Evolutionary conservation across 352 stramenopile genomes (phyloP), one percentile per base, ranked within the genome.

Genomic region (Pythium monospermum): DNA sequence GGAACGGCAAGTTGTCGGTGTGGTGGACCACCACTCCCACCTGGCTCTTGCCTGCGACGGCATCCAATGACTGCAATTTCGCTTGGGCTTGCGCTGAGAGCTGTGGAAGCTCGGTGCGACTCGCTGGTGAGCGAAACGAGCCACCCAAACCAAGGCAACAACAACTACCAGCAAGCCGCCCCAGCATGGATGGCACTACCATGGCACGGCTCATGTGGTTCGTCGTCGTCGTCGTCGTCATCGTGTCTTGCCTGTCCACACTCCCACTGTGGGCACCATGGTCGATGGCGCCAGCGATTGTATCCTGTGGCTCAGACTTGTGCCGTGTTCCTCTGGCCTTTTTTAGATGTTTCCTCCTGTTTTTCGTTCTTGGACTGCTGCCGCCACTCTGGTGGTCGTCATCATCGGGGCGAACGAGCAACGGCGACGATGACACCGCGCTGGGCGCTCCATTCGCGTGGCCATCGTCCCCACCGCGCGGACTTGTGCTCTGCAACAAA

Each of bases 1-100:
- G 59, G 44, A 83, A 81, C 16, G 73, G 74, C 49, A 85, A 53
- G 27, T 83, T 72, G 40, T 85, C 74, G 0, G 70, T 79, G 23
- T 62, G 66, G 18, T 66, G 41, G 22, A 87, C 42, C 16, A 68
- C 62, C 16, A 85, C 54, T 39, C 66, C 42, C 15, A 74, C n/a
- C 27, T 62, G 53, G 49, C 62, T 65, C 22, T 54, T 61, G 26
- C 46, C 61, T 1, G 59, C 46, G 15, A 46, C 37, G 3, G 39
- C 16, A 26, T 67, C 59, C 1, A 60, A 15, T 6, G 43, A 19
- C 38, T 26, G 31, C 12, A 64, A 7, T 1, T 19, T 30, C 1
- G 15, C 23, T 41, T 32, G 15, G 13, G 49, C 32, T 12, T 53
- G 16, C 1, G 16, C 4, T 6, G 56, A 54, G 0, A 64, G 30